A percentile compares a stretch with the other conserved stretches of the same genome.
These are phyloP conservation scores for Lepidium africanum DNA, from an alignment of 345 rosid species.

Conservation along the genomic window DNA sequence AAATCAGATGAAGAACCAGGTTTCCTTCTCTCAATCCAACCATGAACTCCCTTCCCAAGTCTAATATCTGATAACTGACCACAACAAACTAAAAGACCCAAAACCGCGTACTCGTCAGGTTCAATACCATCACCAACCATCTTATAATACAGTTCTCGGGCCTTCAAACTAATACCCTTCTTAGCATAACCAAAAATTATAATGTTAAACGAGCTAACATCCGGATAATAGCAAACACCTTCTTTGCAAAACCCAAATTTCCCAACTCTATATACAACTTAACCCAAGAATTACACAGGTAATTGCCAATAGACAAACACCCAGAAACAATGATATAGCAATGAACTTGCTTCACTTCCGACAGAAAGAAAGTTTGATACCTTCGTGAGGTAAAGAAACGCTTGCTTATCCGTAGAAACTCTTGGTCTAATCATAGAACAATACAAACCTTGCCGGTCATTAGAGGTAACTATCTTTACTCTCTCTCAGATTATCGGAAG, in stretches of 20 bases:
- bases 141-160: constrained; percentile 36
- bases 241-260: constrained; percentile 33
- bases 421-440: constrained; percentile 33
- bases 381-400: constrained; percentile 34
- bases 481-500: no score
- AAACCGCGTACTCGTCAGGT: constrained; percentile 30
- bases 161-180: constrained; percentile 39
- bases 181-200: constrained; percentile 51
- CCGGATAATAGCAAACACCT: constrained; percentile 34
- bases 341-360: constrained; percentile 45
- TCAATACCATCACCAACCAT: constrained; percentile 23
- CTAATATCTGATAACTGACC: constrained; percentile 34
- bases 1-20: constrained; percentile 34
- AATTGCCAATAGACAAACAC: constrained; percentile 21
- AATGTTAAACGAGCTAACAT: constrained; percentile 43
- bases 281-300: constrained; percentile 45
- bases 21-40: constrained; percentile 38
- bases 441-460: no score
- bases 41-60: constrained; percentile 45
- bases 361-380: constrained; percentile 12
- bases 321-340: constrained; percentile 40
- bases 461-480: no score
- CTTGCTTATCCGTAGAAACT: constrained; percentile 40
- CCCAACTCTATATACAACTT: constrained; percentile 42
- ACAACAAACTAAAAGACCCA: constrained; percentile 48